Conservation (phyloP, 768 basidiomycete species). For the Suillus spraguei region DNA sequence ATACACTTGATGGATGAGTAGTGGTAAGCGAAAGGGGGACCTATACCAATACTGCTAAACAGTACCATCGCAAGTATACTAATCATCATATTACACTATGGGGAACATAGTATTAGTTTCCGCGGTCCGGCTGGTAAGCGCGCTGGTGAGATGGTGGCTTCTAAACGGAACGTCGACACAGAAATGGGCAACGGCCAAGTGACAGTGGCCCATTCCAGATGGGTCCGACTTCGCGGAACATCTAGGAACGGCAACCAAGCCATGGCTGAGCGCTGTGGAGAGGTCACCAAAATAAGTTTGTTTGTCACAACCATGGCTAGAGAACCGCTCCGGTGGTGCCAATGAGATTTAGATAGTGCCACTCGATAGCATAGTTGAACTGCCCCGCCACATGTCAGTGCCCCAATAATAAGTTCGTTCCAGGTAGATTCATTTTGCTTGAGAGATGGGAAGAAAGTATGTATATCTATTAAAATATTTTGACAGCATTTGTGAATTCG, state of each 20-base stretch:
- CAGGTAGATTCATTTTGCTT: background rate
- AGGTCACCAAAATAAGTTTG: background rate
- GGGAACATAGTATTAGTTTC: background rate
- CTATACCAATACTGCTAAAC: background rate
- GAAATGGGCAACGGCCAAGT: no score
- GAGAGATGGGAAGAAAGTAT: background rate
- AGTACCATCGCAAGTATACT: background rate
- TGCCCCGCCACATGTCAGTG: background rate
- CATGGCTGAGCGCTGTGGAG: constrained; percentile 7
- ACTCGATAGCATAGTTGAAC: constrained; percentile 2
- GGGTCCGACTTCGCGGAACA: background rate
- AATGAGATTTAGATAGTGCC: background rate
- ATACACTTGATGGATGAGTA: background rate
- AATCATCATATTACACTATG: background rate
- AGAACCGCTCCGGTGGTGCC: background rate
- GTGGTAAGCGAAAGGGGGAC: background rate
- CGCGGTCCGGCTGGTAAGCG: background rate
- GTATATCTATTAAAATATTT: background rate
- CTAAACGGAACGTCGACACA: constrained; percentile 1
- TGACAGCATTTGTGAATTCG: no score
- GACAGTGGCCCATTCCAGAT: constrained; percentile 1
- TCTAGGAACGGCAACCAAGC: constrained; percentile 4
- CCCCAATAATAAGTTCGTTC: background rate
- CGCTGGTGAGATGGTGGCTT: background rate
- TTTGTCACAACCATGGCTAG: constrained; percentile 4